These are phyloP conservation scores for Rutidosis leptorrhynchoides DNA, from an alignment of 129 eudicot genomes.

Conservation along the genomic window DNA sequence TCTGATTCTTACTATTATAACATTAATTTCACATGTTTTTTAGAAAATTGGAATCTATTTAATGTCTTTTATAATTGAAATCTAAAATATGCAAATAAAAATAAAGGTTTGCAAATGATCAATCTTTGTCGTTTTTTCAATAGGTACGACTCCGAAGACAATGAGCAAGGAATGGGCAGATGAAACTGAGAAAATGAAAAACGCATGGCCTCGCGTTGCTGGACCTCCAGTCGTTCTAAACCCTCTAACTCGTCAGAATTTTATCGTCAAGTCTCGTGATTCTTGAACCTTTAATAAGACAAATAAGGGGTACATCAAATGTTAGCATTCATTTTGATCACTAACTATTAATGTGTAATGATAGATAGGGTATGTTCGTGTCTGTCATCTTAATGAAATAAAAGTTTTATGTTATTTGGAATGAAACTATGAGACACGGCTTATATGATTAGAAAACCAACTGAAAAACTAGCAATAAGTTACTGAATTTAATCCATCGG, in stretches of 20 bases:
- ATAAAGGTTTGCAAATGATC: neutral
- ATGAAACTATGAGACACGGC: neutral
- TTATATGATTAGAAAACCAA: neutral
- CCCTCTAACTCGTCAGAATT: conserved; percentile 36
- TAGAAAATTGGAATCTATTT: too few species aligned
- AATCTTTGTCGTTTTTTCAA: neutral
- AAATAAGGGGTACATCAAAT: neutral
- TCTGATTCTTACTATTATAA: neutral
- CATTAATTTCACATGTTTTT: neutral
- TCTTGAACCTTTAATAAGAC: conserved; percentile 12
- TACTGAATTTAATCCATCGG: too few species aligned
- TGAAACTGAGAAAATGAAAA: conserved; percentile 33
- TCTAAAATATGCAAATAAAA: too few species aligned
- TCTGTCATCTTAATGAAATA: neutral
- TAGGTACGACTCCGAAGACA: conserved; percentile 38
- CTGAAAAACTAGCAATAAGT: too few species aligned
- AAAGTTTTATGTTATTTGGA: neutral
- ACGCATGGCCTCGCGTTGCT: conserved; percentile 35
- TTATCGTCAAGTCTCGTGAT: conserved; percentile 26
- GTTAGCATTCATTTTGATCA: neutral
- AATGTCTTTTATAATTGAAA: too few species aligned
- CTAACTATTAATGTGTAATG: neutral
- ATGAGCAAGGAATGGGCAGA: conserved; percentile 38
- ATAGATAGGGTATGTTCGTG: neutral
- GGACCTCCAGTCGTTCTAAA: conserved; percentile 36